These are phyloP conservation scores for Cystobasidium pallidum DNA, from an alignment of 1,284 basidiomycete genomes.

Conservation along the genomic window DNA sequence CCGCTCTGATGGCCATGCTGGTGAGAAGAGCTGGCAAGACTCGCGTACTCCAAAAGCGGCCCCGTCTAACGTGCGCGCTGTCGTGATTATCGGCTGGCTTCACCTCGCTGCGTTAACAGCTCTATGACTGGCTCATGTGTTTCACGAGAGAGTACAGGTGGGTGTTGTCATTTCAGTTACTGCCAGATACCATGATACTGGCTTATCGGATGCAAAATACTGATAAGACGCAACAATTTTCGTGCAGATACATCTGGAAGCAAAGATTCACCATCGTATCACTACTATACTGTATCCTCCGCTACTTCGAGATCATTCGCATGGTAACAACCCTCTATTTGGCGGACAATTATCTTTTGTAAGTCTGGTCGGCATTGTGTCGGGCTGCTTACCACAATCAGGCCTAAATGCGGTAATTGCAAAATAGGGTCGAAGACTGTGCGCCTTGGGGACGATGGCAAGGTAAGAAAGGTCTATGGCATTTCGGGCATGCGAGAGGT, in stretches of 20 bases:
- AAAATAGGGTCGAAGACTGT: neutral
- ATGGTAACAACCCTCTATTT: constrained; percentile 5
- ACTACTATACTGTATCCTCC: constrained; percentile 3
- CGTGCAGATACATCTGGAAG: constrained; percentile 22
- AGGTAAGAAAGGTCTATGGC: neutral
- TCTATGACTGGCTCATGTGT: constrained; percentile 31
- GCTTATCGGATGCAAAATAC: neutral
- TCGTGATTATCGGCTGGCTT: neutral
- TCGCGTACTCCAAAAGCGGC: neutral
- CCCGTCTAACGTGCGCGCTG: neutral
- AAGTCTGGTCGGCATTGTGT: no score
- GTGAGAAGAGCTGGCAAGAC: neutral
- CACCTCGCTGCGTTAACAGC: no score
- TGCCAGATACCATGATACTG: neutral
- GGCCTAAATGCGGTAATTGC: no score
- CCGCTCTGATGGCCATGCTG: neutral
- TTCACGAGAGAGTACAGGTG: constrained; percentile 33
- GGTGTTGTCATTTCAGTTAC: neutral
- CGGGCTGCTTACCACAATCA: no score
- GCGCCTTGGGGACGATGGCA: constrained; percentile 16
- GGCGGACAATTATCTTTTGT: constrained; percentile 13
- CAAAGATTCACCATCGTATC: constrained; percentile 14
- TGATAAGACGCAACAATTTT: neutral
- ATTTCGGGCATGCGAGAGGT: no score
- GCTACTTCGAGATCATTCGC: constrained; percentile 19